phyloP scores from a whole-genome alignment of 495 filamentous ascomycete species.

The Penicillium steckii region DNA sequence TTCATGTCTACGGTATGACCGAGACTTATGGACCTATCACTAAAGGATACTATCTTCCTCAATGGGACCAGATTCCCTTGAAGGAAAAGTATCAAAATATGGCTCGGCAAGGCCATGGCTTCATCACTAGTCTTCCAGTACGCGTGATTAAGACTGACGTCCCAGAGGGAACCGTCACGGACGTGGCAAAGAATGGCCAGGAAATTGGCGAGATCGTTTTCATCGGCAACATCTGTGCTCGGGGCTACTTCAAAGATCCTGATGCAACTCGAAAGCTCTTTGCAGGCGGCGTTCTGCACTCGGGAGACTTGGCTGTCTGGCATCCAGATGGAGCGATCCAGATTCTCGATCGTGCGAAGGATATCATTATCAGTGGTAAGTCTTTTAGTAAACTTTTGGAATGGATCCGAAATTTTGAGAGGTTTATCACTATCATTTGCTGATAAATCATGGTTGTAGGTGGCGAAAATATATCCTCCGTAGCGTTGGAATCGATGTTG shows the following conservation, averaged over 20 bases:
- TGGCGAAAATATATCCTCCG: slow-evolving; percentile 94
- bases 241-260: slow-evolving; percentile 87
- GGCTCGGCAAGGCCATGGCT: slow-evolving; percentile 94
- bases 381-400: slow-evolving; percentile 6
- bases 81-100: slow-evolving; percentile 80
- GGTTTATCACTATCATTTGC: too few species aligned
- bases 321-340: slow-evolving; percentile 85
- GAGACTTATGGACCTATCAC: slow-evolving; percentile 97
- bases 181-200: slow-evolving; percentile 76
- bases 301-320: slow-evolving; percentile 90
- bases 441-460: slow-evolving; percentile 53
- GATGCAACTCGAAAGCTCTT: slow-evolving; percentile 88
- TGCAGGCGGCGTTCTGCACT: slow-evolving; percentile 81
- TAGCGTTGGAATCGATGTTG: slow-evolving; percentile 91
- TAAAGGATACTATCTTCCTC: slow-evolving; percentile 81
- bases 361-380: slow-evolving; percentile 96
- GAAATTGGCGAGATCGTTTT: slow-evolving; percentile 96
- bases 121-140: slow-evolving; percentile 76
- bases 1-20: slow-evolving; percentile 93
- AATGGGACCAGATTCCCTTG: slow-evolving; percentile 68
- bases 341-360: slow-evolving; percentile 92
- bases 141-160: slow-evolving; percentile 80
- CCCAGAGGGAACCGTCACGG: slow-evolving; percentile 62
- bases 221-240: slow-evolving; percentile 85
- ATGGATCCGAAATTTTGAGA: too few species aligned